phyloP scores from a whole-genome alignment of 2,329 filamentous ascomycete species.

The Scedosporium boydii region DNA sequence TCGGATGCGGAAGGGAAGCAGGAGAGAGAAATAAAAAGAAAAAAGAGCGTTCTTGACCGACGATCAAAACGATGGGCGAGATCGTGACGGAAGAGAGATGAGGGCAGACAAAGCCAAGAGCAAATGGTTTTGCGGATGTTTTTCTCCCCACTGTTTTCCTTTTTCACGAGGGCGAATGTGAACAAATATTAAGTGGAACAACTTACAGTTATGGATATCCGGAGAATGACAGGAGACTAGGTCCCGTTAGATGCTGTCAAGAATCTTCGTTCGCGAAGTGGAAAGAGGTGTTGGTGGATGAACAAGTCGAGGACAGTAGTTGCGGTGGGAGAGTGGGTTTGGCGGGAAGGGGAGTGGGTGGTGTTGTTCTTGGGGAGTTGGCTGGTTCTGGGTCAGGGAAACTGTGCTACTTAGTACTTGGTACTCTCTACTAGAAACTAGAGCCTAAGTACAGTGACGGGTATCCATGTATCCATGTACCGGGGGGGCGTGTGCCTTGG shows the following conservation, averaged over 20 bases:
- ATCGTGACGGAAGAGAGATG: not conserved
- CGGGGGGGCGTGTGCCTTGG: not conserved
- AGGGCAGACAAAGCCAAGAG: not conserved
- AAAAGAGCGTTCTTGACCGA: not conserved
- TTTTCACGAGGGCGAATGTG: not conserved
- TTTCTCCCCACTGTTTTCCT: not conserved
- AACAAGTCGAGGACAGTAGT: not conserved
- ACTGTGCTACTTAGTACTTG: not conserved
- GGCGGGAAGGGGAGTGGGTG: not conserved
- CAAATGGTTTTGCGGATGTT: not conserved
- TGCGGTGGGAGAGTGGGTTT: not conserved
- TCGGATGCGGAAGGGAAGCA: not conserved
- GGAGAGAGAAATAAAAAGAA: not conserved
- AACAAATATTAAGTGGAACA: not conserved
- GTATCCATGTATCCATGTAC: not conserved
- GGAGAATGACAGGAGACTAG: not conserved
- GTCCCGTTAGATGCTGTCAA: too few relatives aligned
- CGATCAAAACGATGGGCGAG: not conserved
- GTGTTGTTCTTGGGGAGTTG: conserved; percentile 1
- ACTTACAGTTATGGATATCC: not conserved
- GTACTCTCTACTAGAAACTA: not conserved
- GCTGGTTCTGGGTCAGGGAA: not conserved
- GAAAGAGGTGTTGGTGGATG: not conserved
- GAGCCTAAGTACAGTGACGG: not conserved
- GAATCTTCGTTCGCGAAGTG: not conserved